A percentile compares a stretch with the other conserved stretches of the same genome.
Evolutionary conservation across 2,329 filamentous ascomycete genomes (phyloP).

Genomic region (Xylariaceae sp.): DNA sequence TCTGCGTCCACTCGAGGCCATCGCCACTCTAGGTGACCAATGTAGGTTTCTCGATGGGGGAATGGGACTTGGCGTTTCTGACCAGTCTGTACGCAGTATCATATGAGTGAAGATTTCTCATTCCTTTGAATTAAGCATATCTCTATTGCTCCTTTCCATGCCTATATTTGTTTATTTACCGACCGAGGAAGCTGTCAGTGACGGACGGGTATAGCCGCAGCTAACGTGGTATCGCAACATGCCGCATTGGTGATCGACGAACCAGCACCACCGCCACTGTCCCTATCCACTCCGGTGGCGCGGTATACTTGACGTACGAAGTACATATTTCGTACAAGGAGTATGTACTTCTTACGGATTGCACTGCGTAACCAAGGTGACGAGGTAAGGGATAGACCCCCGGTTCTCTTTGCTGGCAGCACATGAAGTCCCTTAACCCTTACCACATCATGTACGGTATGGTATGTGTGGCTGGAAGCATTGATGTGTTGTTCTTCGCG

Average conservation of each 20-base stretch:
- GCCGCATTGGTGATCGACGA: slow-evolving; percentile 17
- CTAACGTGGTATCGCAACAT: slow-evolving; percentile 14
- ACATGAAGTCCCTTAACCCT: background rate
- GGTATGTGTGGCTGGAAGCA: slow-evolving; percentile 11
- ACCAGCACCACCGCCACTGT: slow-evolving; percentile 9
- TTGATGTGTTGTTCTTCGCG: slow-evolving; percentile 13
- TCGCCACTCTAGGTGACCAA: background rate
- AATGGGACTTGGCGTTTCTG: background rate
- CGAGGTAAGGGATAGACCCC: slow-evolving; percentile 1
- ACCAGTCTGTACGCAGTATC: background rate
- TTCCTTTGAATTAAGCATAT: too few relatives aligned
- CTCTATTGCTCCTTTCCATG: background rate
- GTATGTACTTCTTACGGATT: background rate
- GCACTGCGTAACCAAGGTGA: slow-evolving; percentile 4
- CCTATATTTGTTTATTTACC: background rate
- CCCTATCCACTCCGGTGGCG: slow-evolving; percentile 15
- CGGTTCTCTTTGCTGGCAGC: slow-evolving; percentile 16
- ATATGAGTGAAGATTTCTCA: too few relatives aligned
- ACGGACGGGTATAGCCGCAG: slow-evolving; percentile 24
- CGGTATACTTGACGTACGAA: background rate
- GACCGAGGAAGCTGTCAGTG: background rate
- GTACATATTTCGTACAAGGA: too few relatives aligned
- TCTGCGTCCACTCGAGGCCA: slow-evolving; percentile 14
- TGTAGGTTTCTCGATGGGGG: background rate
- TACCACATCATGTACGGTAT: slow-evolving; percentile 2